Base-by-base conservation (phyloP, 345 rosid species). In the Pugionium cornutum region DNA sequence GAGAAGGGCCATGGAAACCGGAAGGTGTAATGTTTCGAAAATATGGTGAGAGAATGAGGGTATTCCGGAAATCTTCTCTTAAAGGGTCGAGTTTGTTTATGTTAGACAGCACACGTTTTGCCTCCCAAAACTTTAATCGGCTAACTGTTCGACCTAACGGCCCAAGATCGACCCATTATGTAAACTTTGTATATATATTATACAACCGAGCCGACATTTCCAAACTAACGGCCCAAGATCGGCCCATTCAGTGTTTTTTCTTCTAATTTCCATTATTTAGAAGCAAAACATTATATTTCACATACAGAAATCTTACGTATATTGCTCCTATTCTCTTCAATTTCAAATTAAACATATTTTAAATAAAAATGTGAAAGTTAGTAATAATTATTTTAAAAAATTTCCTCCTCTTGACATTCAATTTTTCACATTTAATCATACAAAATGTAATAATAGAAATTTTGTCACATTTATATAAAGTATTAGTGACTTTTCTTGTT, bases 1-100 rank as follows among this genome's bases (percentile, higher is more conserved):
- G 45, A 58, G 43, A 42, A 34, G 3, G 57, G 64, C 54, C 65
- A 47, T 61, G 41, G 35, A 67, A 39, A 58, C 54, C 53, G 68
- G 64, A 29, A 62, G 50, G 59, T 36, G 39, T 40, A 46, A 3
- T 34, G 0, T 51, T 60, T 11, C 5, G 53, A 5, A 60, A 69
- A 60, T 60, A 43, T 4, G 53, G 5, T 31, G 35, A 18, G 28
- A 11, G 5, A 3, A 0, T 29, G 53, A 71, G 69, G 64, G 58
- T 71, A 64, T 30, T 47, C n/a, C 10, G 3, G 64, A 39, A 6
- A 55, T 7, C 7, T 31, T 5, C 4, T 34, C 10, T 1, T 8
- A 4, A 6, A 28, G 1, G 31, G 36, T 9, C 18, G 34, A 5
- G 44, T 28, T 43, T 33, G 7, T 11, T 26, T 5, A 9, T 40